These are phyloP conservation scores for rapeseed (Brassica napus) DNA, from an alignment of 345 rosid genomes.

Conservation along the genomic window DNA sequence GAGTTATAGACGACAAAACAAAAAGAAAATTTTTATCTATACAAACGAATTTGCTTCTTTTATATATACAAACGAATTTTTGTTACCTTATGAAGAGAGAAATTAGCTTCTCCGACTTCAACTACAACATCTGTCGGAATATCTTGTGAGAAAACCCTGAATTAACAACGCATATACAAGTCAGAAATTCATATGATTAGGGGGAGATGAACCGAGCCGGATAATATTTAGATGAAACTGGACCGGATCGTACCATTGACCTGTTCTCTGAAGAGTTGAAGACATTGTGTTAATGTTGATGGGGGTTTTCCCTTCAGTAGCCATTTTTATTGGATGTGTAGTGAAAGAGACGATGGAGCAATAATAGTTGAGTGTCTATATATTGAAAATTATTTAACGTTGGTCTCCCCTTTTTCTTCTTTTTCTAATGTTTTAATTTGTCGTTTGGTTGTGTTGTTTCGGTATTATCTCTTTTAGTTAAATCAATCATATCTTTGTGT, in stretches of 20 bases:
- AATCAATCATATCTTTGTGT: not conserved
- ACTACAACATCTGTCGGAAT: conserved; percentile 77
- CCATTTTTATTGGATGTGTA: conserved; percentile 26
- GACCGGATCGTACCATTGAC: conserved; percentile 62
- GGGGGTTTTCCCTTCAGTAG: conserved; percentile 23
- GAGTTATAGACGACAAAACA: not conserved
- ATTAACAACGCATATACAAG: not conserved
- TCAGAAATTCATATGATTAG: not conserved
- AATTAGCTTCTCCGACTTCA: conserved; percentile 73
- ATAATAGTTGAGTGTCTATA: conserved; percentile 23
- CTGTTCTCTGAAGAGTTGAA: conserved; percentile 76
- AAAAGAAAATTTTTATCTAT: not conserved
- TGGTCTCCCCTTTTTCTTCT: conserved; percentile 1
- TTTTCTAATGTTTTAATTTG: conserved; percentile 3
- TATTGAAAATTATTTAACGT: conserved; percentile 24
- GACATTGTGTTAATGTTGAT: conserved; percentile 44
- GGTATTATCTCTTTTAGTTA: not conserved
- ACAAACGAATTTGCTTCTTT: too few relatives aligned
- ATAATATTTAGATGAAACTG: not conserved
- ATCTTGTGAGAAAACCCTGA: conserved; percentile 89
- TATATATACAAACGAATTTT: not conserved
- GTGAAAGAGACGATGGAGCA: conserved; percentile 31
- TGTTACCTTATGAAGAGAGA: conserved; percentile 89
- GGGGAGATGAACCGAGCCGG: not conserved
- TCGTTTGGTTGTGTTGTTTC: conserved; percentile 25